A percentile compares a stretch with the other conserved stretches of the same genome.
Conservation (phyloP, 208 protist genomes). For the Novymonas esmeraldas region DNA sequence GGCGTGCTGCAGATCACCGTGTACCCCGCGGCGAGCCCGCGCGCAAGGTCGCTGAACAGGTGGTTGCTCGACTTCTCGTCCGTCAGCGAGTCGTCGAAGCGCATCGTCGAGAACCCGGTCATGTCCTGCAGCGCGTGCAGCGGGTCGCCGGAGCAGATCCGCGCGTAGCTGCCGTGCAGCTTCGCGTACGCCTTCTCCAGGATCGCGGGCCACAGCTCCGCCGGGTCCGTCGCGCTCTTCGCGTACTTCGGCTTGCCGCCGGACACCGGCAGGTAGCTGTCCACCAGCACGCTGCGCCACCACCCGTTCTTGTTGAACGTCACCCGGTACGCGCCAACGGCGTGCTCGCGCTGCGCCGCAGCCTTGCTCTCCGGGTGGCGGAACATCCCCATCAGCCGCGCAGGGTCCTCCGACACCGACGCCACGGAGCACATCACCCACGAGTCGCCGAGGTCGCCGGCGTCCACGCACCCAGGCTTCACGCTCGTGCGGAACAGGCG, state of each 20-base stretch:
- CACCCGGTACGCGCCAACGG: slow-evolving; percentile 79
- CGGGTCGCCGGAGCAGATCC: slow-evolving; percentile 73
- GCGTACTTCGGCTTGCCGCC: slow-evolving; percentile 57
- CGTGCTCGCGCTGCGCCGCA: slow-evolving; percentile 57
- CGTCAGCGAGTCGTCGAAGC: slow-evolving; percentile 61
- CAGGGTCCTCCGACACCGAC: slow-evolving; percentile 49
- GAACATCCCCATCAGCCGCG: slow-evolving; percentile 59
- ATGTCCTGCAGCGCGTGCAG: slow-evolving; percentile 86
- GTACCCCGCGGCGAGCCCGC: slow-evolving; percentile 43
- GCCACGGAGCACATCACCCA: slow-evolving; percentile 81
- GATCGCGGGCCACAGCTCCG: slow-evolving; percentile 84
- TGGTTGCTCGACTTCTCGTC: slow-evolving; percentile 26
- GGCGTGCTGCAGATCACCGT: slow-evolving; percentile 79
- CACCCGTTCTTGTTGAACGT: slow-evolving; percentile 81
- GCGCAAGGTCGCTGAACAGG: slow-evolving; percentile 55
- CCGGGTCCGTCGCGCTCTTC: slow-evolving; percentile 49
- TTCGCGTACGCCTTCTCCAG: slow-evolving; percentile 92
- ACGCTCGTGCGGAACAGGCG: slow-evolving; percentile 66
- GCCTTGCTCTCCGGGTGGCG: slow-evolving; percentile 58
- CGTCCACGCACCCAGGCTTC: slow-evolving; percentile 49
- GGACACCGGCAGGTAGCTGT: slow-evolving; percentile 77
- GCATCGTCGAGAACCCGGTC: slow-evolving; percentile 61
- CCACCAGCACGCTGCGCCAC: slow-evolving; percentile 83
- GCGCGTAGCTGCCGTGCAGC: slow-evolving; percentile 78
- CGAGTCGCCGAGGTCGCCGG: slow-evolving; percentile 73